Evolutionary conservation across 2,329 filamentous ascomycete genomes (phyloP), one percentile per base, ranked within the genome.

Genomic region (Hypoxylon sp.): DNA sequence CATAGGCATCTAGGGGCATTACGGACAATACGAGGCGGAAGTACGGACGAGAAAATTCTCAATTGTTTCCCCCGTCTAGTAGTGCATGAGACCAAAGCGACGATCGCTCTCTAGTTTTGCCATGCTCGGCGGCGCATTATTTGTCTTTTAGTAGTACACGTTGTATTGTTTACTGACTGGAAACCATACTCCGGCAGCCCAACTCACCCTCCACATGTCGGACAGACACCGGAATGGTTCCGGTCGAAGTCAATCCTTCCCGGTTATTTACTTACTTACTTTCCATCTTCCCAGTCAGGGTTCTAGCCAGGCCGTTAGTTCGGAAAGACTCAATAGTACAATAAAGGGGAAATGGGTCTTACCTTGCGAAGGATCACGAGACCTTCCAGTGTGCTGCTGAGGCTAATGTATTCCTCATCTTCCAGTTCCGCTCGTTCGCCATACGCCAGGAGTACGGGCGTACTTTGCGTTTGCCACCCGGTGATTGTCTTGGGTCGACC

Each of bases 391-490:
- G 90, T 97, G 82, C 89, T 96, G 78, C 90, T 96, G 76, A 99
- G 82, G 79, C 91, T 93, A 70, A 98, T 90, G 78, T 98, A 99
- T 82, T 99, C 90, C 82, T 99, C 96, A 75, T 99, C 96, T 80
- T 99, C 96, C 52, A 99, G 83, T 83, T 99, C 96, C 8, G 96
- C 96, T 74, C 96, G 87, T 84, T 99, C 96, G 28, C 96, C 96
- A 76, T 97, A 91, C n/a, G 93, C 91, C 73, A 99, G 83, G 63
- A 99, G 84, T 48, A 99, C 96, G 0, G 96, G 96, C n/a, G 96
- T 99, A 82, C 93, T 97, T 84, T 99, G 96, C 70, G 96, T 99
- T 81, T 99, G 96, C 96, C 96, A 99, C 55, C 96, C 96, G 8
- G 96, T 99, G 74, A 99, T 99, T 1, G 96, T 99, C 90, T 99